Conservation (phyloP, 495 filamentous ascomycete genomes). For the Neurospora cerealis region DNA sequence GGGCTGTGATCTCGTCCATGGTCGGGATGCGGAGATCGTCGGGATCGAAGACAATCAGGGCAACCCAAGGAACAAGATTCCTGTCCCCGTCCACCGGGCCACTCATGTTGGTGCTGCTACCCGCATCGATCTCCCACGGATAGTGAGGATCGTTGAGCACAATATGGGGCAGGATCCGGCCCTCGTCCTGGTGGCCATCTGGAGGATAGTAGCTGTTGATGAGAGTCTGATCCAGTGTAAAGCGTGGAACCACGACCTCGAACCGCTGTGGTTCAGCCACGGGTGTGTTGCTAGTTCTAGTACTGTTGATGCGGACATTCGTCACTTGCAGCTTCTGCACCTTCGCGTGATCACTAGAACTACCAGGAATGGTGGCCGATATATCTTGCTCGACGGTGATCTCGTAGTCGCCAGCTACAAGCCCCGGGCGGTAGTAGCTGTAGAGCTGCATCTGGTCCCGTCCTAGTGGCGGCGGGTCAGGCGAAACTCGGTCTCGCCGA, state of each 20-base stretch:
- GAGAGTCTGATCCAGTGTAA: slow-evolving; percentile 12
- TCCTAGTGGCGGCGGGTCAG: background rate
- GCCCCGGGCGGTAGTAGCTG: slow-evolving; percentile 22
- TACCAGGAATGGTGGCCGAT: no score
- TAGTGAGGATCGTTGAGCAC: slow-evolving; percentile 37
- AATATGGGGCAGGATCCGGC: slow-evolving; percentile 35
- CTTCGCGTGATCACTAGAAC: background rate
- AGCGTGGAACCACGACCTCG: slow-evolving; percentile 26
- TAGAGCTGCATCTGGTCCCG: slow-evolving; percentile 20
- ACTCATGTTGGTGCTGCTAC: background rate
- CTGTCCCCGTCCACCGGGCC: slow-evolving; percentile 2
- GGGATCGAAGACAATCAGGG: slow-evolving; percentile 24
- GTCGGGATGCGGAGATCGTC: slow-evolving; percentile 16
- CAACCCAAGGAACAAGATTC: slow-evolving; percentile 29
- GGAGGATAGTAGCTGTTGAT: slow-evolving; percentile 37
- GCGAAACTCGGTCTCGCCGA: no score
- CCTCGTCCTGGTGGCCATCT: slow-evolving; percentile 24
- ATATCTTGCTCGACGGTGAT: slow-evolving; percentile 15
- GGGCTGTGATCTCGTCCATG: no score
- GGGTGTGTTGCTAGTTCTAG: background rate
- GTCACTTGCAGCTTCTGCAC: background rate
- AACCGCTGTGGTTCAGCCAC: slow-evolving; percentile 13
- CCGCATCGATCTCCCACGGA: slow-evolving; percentile 33
- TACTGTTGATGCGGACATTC: background rate
- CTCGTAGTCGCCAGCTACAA: slow-evolving; percentile 16